Conservation (phyloP, 2,329 filamentous ascomycete genomes). For the Leptographium flavum region DNA sequence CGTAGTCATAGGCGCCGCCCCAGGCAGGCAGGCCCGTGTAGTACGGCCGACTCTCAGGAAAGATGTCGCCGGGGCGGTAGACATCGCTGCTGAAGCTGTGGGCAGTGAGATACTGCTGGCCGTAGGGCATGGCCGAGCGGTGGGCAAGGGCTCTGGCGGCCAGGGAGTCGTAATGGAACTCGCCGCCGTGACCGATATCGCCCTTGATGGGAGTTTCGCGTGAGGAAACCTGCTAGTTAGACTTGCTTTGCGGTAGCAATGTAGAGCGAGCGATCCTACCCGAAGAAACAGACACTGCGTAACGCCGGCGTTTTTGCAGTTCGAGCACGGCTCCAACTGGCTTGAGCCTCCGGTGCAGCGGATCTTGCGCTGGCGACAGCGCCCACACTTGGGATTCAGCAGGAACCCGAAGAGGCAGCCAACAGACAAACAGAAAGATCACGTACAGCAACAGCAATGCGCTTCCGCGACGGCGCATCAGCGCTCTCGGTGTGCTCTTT, state of each 20-base stretch:
- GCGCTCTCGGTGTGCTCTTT: constrained; percentile 31
- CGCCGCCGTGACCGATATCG: constrained; percentile 12
- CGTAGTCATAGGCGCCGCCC: neutral
- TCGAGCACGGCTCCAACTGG: constrained; percentile 63
- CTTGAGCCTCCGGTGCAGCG: constrained; percentile 79
- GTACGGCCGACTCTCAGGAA: neutral
- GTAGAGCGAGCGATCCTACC: constrained; percentile 30
- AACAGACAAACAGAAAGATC: neutral
- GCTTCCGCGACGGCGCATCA: constrained; percentile 35
- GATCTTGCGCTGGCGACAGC: constrained; percentile 89
- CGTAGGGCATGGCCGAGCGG: constrained; percentile 7
- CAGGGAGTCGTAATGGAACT: constrained; percentile 22
- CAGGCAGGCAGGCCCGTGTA: neutral
- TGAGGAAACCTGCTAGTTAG: constrained; percentile 20
- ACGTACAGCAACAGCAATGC: constrained; percentile 43
- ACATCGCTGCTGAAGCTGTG: constrained; percentile 22
- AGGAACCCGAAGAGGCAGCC: neutral
- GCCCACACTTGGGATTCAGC: constrained; percentile 49
- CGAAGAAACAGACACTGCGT: constrained; percentile 67
- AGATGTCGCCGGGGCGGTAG: constrained; percentile 19
- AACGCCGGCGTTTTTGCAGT: constrained; percentile 62
- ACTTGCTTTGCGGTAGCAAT: neutral
- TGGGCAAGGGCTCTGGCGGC: constrained; percentile 18
- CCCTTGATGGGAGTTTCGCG: constrained; percentile 21
- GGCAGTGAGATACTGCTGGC: neutral